These are phyloP conservation scores for Clarireedia homoeocarpa DNA, from an alignment of 2,329 filamentous ascomycete species.

Conservation along the genomic window DNA sequence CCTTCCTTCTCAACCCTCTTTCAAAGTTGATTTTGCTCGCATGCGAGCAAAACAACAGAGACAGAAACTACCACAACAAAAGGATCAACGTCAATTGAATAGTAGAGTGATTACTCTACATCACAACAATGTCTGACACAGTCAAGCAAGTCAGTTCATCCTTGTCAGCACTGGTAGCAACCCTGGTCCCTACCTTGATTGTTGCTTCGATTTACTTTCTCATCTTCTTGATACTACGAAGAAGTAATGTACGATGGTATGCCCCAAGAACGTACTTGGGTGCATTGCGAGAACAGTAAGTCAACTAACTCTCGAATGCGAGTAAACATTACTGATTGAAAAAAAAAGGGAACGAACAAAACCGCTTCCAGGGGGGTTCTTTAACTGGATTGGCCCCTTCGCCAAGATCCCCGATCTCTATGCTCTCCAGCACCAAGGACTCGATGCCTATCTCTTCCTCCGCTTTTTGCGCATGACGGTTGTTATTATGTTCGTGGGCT, in stretches of 20 bases:
- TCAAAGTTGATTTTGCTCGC: not conserved
- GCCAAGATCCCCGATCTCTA: constrained; percentile 66
- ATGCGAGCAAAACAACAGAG: not conserved
- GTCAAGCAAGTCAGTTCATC: constrained; percentile 13
- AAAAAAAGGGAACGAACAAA: constrained; percentile 47
- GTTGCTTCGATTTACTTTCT: constrained; percentile 37
- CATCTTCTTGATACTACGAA: constrained; percentile 42
- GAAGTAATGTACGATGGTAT: constrained; percentile 41
- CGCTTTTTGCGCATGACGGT: constrained; percentile 77
- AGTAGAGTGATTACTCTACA: not conserved
- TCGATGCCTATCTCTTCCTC: constrained; percentile 87
- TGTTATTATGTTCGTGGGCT: constrained; percentile 76
- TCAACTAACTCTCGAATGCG: not conserved
- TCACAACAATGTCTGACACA: not conserved
- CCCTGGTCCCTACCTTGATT: constrained; percentile 38
- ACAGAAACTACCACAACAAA: not conserved
- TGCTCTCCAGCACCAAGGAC: constrained; percentile 80
- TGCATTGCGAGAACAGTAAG: constrained; percentile 37
- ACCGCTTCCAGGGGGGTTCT: constrained; percentile 48
- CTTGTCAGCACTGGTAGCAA: constrained; percentile 37
- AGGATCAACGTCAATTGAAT: not conserved
- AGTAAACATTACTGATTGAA: constrained; percentile 11
- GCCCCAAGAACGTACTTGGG: constrained; percentile 48
- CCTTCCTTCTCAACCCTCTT: not conserved
- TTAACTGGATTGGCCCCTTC: constrained; percentile 63